A percentile compares a stretch with the other conserved stretches of the same genome.
These are phyloP conservation scores for Crithidia brevicula DNA, from an alignment of 208 protist genomes.

Conservation along the genomic window DNA sequence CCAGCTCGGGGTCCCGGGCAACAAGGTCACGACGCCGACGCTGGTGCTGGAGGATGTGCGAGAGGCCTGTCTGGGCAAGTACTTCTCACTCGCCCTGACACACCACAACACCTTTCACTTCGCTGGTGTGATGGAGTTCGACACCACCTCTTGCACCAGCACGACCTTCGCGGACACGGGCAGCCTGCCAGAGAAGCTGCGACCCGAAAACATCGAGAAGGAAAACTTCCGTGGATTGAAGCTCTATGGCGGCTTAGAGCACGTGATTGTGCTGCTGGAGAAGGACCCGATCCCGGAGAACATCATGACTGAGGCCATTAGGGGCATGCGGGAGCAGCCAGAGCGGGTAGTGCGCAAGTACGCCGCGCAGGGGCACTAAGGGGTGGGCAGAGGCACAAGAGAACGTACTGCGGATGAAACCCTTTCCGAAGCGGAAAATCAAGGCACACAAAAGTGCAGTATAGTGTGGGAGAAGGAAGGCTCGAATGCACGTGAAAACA, in stretches of 20 bases:
- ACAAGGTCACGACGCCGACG: constrained; percentile 40
- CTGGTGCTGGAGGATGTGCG: constrained; percentile 68
- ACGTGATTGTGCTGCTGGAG: constrained; percentile 67
- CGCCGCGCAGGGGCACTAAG: background rate
- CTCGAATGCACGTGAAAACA: too few species aligned
- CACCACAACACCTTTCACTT: constrained; percentile 57
- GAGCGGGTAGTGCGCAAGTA: constrained; percentile 35
- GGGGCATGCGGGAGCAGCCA: constrained; percentile 50
- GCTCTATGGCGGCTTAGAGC: constrained; percentile 65
- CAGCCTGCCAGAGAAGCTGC: constrained; percentile 53
- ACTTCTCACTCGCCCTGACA: constrained; percentile 71
- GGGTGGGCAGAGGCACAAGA: background rate
- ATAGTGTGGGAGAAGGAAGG: too few species aligned
- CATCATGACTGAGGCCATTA: constrained; percentile 33
- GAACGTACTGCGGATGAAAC: too few species aligned
- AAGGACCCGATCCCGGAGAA: constrained; percentile 35
- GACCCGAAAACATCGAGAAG: constrained; percentile 24
- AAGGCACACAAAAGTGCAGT: too few species aligned
- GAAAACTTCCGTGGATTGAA: constrained; percentile 49
- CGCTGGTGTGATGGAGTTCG: constrained; percentile 59
- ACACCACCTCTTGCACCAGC: constrained; percentile 39
- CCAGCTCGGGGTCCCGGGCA: constrained; percentile 45
- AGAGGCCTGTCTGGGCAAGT: constrained; percentile 66
- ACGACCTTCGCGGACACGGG: constrained; percentile 59
- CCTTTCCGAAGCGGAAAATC: too few species aligned